Conservation (phyloP, 2,329 filamentous ascomycete genomes). For the Stagonosporopsis tanaceti region DNA sequence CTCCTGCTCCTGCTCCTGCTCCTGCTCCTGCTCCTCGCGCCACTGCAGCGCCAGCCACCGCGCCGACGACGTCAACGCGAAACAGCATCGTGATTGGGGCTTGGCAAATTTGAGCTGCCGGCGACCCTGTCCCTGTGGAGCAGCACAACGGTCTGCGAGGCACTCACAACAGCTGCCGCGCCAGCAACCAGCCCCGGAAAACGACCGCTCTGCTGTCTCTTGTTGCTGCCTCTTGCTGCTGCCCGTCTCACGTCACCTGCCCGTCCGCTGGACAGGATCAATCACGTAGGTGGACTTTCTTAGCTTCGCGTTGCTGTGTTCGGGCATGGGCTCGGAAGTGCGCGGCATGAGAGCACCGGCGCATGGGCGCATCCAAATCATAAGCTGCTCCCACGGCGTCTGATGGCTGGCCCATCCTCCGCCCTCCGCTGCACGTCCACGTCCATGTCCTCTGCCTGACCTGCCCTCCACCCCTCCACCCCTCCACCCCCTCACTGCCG, state of each 20-base stretch:
- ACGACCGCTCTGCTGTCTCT: no score
- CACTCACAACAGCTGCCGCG: conserved; percentile 2
- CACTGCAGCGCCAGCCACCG: conserved; percentile 8
- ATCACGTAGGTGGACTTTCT: conserved; percentile 22
- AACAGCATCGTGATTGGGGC: conserved; percentile 15
- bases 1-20: no score
- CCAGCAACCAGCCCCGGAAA: no score
- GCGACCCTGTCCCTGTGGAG: conserved; percentile 17
- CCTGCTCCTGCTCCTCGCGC: neutral
- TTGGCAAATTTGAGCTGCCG: conserved; percentile 7
- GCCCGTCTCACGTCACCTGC: conserved; percentile 2
- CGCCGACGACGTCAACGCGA: conserved; percentile 17
- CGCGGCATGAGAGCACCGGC: conserved; percentile 14
- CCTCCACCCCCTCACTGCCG: neutral
- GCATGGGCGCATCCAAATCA: conserved; percentile 11
- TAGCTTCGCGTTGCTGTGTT: conserved; percentile 7
- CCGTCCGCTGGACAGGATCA: neutral
- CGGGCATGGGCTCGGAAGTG: conserved; percentile 14
- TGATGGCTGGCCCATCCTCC: conserved; percentile 9
- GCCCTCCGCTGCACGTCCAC: conserved; percentile 6
- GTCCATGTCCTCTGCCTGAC: neutral
- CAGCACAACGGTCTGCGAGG: conserved; percentile 6
- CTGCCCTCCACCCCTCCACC: neutral
- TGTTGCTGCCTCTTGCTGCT: neutral
- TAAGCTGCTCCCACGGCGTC: conserved; percentile 8